Conservation (phyloP, 192 early-diverging fungal genomes). For the Backusella morwellensis region DNA sequence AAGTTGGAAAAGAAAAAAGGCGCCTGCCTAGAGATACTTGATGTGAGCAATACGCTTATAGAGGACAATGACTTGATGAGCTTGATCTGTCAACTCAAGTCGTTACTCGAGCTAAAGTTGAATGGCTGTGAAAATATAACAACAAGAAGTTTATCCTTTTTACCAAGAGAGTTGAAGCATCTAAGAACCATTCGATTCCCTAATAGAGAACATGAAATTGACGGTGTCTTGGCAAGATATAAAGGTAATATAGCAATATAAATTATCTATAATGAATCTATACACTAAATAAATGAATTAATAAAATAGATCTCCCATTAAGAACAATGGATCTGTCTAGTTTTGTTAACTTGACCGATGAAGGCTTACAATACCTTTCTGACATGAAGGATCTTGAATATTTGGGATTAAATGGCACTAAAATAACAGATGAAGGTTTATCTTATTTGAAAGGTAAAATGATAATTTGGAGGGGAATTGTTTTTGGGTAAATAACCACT, state of each 20-base stretch:
- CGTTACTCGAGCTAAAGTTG: neutral
- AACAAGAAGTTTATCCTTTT: neutral
- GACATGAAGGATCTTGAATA: conserved; percentile 38
- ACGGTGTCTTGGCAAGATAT: conserved; percentile 33
- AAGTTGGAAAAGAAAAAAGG: neutral
- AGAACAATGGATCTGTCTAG: conserved; percentile 42
- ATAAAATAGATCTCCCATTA: conserved; percentile 41
- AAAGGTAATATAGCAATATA: conserved; percentile 29
- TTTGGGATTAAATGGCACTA: conserved; percentile 45
- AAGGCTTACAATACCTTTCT: conserved; percentile 32
- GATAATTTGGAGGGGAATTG: neutral
- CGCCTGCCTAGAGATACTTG: neutral
- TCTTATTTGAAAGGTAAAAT: conserved; percentile 20
- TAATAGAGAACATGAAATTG: conserved; percentile 46
- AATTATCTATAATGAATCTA: neutral
- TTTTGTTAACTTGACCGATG: conserved; percentile 43
- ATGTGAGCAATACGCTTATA: conserved; percentile 4
- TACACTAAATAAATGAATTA: neutral
- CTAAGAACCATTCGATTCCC: conserved; percentile 47
- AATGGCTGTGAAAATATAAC: conserved; percentile 4
- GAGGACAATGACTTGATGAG: neutral
- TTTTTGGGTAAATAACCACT: neutral
- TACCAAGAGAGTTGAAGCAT: conserved; percentile 18
- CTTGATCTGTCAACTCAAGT: neutral
- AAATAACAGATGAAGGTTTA: conserved; percentile 50